Conservation (phyloP, 1,284 basidiomycete genomes). For the Cryptococcus sp. region DNA sequence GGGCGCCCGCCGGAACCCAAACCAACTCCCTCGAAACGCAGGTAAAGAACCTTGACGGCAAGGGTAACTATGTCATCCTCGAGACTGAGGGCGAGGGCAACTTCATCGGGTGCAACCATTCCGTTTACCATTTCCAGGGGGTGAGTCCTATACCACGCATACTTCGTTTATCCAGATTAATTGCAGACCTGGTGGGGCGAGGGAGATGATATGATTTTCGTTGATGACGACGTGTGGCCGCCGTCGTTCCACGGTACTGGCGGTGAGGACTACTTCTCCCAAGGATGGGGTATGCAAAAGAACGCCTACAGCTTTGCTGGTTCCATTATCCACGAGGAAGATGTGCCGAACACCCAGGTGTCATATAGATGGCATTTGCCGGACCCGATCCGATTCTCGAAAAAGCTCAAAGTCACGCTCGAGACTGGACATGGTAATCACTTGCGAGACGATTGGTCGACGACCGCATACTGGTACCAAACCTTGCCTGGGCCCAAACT, state of each 20-base stretch:
- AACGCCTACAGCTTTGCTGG: conserved; percentile 5
- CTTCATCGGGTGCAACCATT: conserved; percentile 7
- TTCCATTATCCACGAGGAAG: conserved; percentile 4
- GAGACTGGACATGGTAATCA: conserved; percentile 5
- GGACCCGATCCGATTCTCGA: conserved; percentile 3
- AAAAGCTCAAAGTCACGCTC: conserved; percentile 3
- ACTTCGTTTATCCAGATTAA: not conserved
- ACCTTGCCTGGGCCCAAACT: conserved; percentile 3
- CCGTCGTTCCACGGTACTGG: conserved; percentile 4
- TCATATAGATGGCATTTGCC: conserved; percentile 5
- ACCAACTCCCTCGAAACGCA: conserved; percentile 7
- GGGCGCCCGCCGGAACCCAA: conserved; percentile 2
- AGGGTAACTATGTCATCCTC: conserved; percentile 8
- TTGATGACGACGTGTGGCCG: conserved; percentile 2
- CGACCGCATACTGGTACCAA: conserved; percentile 6
- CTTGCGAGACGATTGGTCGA: conserved; percentile 4
- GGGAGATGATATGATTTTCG: conserved; percentile 6
- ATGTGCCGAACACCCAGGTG: conserved; percentile 4
- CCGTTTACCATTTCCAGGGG: conserved; percentile 5
- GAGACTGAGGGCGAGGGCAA: conserved; percentile 7
- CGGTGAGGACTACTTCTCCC: conserved; percentile 6
- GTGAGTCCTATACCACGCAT: not conserved
- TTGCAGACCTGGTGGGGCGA: conserved; percentile 1
- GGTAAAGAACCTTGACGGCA: conserved; percentile 6
- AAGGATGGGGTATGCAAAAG: conserved; percentile 7